Evolutionary conservation across 345 rosid species (phyloP), one percentile per base, ranked within the genome.

Genomic region (Turnera subulata): DNA sequence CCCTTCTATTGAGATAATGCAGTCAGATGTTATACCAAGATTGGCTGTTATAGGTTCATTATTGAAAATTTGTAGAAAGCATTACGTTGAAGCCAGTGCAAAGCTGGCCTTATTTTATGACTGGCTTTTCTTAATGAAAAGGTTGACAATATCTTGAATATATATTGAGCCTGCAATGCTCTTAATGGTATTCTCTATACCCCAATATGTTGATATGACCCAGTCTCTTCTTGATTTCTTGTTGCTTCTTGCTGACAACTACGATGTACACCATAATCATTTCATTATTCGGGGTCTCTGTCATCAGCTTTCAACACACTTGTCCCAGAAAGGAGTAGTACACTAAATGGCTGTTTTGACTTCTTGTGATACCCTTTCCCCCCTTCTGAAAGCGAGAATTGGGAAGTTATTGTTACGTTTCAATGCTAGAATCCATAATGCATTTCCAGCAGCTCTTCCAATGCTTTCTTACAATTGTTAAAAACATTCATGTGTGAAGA

Each of bases 41-140:
- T 91, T 96, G 96, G 92, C 93, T 51, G 73, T 82, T 37, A 52
- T 86, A 42, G 98, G 96, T 54, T 92, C 92, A 95, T 67, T 86
- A 11, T 64, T 89, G 19, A 80, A 69, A 39, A 68, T 55, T 20
- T 83, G 82, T 45, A 80, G 69, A 60, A 83, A 78, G 62, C 84
- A 59, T 25, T 72, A 84, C 60, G 65, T 73, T 29, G 83, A 77
- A 72, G 73, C 74, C 48, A 78, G 75, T 67, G 75, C 58, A 11
- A 92, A 73, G 87, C 70, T 92, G 38, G 93, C 95, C 51, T 48
- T 92, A 66, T 78, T 88, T 65, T 84, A 78, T 48, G 96, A 89
- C 53, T 86, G 96, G 96, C 87, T 89, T 51, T 92, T 89, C 76
- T 89, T 38, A 78, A 92, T 26, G 96, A 77, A 60, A 80, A 55